Conservation (phyloP, 345 rosid species). For the Brassica carinata region DNA sequence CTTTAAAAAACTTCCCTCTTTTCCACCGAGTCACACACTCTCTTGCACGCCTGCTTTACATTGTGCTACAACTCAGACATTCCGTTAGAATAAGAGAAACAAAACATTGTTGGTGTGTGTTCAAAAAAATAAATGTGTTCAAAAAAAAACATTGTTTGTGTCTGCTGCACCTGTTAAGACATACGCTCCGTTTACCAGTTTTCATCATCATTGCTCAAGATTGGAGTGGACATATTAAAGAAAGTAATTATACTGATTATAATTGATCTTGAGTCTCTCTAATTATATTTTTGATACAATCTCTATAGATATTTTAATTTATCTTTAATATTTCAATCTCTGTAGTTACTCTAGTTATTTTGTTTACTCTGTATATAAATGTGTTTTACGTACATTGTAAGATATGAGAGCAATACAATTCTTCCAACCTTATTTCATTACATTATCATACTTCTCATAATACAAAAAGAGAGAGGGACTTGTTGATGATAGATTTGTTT, state of each 20-base stretch:
- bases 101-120: not conserved
- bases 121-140: no score
- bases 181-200: not conserved
- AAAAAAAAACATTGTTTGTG: not conserved
- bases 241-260: not conserved
- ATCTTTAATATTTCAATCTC: not conserved
- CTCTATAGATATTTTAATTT: not conserved
- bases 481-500: constrained; percentile 13
- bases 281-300: not conserved
- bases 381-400: not conserved
- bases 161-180: not conserved
- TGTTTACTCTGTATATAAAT: not conserved
- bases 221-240: not conserved
- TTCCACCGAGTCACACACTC: not conserved
- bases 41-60: not conserved
- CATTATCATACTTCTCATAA: not conserved
- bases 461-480: not conserved
- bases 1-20: not conserved
- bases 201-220: not conserved
- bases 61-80: not conserved
- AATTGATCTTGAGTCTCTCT: not conserved
- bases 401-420: not conserved
- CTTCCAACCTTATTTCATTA: not conserved
- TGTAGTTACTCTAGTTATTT: not conserved
- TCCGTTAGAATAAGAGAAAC: not conserved